A percentile compares a stretch with the other conserved stretches of the same genome.
These are phyloP conservation scores for Aspergillus sparsus DNA, from an alignment of 495 filamentous ascomycete genomes.

Conservation along the genomic window DNA sequence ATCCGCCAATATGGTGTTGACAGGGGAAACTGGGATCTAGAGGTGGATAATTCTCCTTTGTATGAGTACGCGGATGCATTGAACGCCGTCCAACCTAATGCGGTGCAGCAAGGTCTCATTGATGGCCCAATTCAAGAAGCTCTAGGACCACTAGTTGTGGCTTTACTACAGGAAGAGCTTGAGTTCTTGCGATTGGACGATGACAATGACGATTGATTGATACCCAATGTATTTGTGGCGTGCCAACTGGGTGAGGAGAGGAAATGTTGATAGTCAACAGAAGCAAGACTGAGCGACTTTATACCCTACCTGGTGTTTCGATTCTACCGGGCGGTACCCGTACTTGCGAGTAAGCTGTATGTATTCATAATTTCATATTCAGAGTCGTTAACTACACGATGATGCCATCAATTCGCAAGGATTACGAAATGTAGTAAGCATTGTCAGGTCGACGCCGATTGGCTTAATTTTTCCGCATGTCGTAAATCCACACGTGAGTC, in stretches of 20 bases:
- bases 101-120: slow-evolving; percentile 32
- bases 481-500: not conserved
- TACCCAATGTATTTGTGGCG: not conserved
- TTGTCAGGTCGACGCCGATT: not conserved
- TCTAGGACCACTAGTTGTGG: slow-evolving; percentile 44
- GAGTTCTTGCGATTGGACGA: slow-evolving; percentile 35
- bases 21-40: slow-evolving; percentile 47
- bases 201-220: slow-evolving; percentile 16
- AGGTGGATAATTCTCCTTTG: slow-evolving; percentile 39
- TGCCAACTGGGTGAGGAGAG: no score
- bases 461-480: not conserved
- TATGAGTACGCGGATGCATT: slow-evolving; percentile 44
- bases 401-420: not conserved
- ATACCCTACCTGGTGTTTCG: no score
- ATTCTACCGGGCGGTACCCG: no score
- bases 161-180: slow-evolving; percentile 45
- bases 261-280: no score
- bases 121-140: slow-evolving; percentile 37
- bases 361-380: not conserved
- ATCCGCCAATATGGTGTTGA: slow-evolving; percentile 47
- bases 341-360: not conserved
- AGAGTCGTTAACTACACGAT: not conserved
- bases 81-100: slow-evolving; percentile 30
- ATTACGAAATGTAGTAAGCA: not conserved
- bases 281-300: no score